These are phyloP conservation scores for Cutaneotrichosporon cavernicola DNA, from an alignment of 1,284 basidiomycete species.

Conservation along the genomic window DNA sequence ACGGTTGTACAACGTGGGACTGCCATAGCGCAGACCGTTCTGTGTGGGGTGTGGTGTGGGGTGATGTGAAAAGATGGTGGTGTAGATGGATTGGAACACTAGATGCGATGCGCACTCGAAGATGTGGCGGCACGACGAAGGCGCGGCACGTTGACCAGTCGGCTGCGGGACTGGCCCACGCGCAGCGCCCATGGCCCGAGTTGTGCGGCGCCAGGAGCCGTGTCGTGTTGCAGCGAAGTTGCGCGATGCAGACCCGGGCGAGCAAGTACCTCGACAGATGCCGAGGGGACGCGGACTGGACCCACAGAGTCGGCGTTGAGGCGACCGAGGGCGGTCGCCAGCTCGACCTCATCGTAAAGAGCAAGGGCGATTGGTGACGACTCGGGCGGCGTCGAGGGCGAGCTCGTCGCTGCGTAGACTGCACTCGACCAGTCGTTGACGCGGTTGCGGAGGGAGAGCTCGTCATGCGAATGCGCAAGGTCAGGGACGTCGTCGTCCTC, in stretches of 20 bases:
- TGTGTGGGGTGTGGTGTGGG: not conserved
- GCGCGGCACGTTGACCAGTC: constrained; percentile 14
- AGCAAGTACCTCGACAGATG: not conserved
- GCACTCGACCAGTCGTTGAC: constrained; percentile 6
- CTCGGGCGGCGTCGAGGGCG: constrained; percentile 6
- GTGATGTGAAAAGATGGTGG: too few relatives aligned
- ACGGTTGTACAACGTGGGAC: not conserved
- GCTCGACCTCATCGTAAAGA: not conserved
- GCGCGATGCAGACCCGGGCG: not conserved
- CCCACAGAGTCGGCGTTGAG: constrained; percentile 6
- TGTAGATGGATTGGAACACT: not conserved
- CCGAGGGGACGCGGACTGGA: not conserved
- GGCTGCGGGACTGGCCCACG: constrained; percentile 14
- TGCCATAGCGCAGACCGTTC: too few relatives aligned
- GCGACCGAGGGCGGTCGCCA: constrained; percentile 4
- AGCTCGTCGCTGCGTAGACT: constrained; percentile 13
- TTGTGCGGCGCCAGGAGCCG: not conserved
- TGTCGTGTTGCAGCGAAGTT: not conserved
- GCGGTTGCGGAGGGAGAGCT: constrained; percentile 4
- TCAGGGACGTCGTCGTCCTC: constrained; percentile 6
- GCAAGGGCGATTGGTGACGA: not conserved
- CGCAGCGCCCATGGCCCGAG: constrained; percentile 15
- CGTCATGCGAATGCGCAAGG: constrained; percentile 8
- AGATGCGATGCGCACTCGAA: not conserved
- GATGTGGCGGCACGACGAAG: not conserved